A percentile compares a stretch with the other conserved stretches of the same genome.
These are phyloP conservation scores for Apiospora rasikravindrae DNA, from an alignment of 2,329 filamentous ascomycete species.

Conservation along the genomic window DNA sequence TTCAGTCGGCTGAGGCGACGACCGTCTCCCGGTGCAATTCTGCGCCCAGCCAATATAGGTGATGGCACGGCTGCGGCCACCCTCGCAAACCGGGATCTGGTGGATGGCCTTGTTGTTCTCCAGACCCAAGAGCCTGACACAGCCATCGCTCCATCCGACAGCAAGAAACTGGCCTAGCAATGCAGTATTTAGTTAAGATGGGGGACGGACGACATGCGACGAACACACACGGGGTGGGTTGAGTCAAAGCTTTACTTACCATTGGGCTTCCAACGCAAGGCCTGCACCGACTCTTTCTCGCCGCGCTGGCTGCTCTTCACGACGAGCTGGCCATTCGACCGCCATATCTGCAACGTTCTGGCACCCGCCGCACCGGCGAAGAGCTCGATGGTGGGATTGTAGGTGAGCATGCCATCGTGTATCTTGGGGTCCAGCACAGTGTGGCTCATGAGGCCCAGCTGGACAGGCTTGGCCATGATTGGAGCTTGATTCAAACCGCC, in stretches of 20 bases:
- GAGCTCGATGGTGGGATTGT: slow-evolving; percentile 86
- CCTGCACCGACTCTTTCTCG: slow-evolving; percentile 49
- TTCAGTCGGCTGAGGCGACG: slow-evolving; percentile 21
- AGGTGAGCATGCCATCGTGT: slow-evolving; percentile 65
- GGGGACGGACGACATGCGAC: neutral
- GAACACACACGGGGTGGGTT: neutral
- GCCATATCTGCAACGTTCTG: slow-evolving; percentile 75
- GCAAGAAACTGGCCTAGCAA: slow-evolving; percentile 73
- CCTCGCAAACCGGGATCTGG: slow-evolving; percentile 63
- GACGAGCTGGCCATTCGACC: slow-evolving; percentile 74
- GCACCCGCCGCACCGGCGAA: slow-evolving; percentile 73
- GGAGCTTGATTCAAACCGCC: slow-evolving; percentile 4
- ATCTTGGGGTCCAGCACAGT: slow-evolving; percentile 62
- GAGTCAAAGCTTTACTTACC: slow-evolving; percentile 50
- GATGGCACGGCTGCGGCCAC: slow-evolving; percentile 46
- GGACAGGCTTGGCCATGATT: slow-evolving; percentile 33
- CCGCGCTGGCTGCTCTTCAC: slow-evolving; percentile 56
- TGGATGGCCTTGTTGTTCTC: slow-evolving; percentile 84
- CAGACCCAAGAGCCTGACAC: slow-evolving; percentile 75
- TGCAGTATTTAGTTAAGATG: slow-evolving; percentile 29
- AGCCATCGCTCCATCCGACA: slow-evolving; percentile 82
- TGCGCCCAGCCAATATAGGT: slow-evolving; percentile 60
- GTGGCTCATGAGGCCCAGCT: slow-evolving; percentile 59
- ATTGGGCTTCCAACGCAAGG: slow-evolving; percentile 70
- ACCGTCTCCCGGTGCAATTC: slow-evolving; percentile 45